Evolutionary conservation across 1,284 basidiomycete genomes (phyloP), one percentile per base, ranked within the genome.

Genomic region (Coniferiporia sulphurascens): DNA sequence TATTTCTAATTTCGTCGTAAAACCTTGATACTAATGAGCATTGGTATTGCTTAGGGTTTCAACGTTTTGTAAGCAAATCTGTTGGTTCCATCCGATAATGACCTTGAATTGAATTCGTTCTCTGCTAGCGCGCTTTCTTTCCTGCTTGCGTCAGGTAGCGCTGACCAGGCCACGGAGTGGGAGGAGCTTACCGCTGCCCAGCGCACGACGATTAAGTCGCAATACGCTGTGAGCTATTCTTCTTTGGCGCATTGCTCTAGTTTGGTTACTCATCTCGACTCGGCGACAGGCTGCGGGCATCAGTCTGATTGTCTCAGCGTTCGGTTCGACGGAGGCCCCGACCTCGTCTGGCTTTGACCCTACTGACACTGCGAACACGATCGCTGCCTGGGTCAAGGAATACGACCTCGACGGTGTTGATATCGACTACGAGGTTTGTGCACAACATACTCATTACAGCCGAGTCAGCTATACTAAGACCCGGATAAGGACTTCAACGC

Each of bases 321-420:
- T 86, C 60, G 85, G 84, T 6, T 72, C 77, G 1, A 78, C 79
- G 1, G 79, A 82, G 44, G 68, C 69, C 0, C 84, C 83, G 5
- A 82, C 81, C 9, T 71, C 75, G 4, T 70, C 68, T 0, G 73
- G 74, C 12, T 69, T 71, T 4, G 70, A 81, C 57, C 68, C 79
- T 1, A 66, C 72, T 19, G 62, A 55, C 6, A 72, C 73, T 6
- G 82, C 80, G 0, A 72, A 78, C 62, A 75, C 69, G 5, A 73
- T 83, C 70, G 78, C 78, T 9, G 69, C 70, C 1, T 82, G 76
- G 75, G 79, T 82, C 51, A 77, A 73, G 61, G 55, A 78, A 49
- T 78, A 77, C 63, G 71, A 73, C 21, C 68, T 85, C n/a, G 77
- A 85, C 62, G 84, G 82, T 43, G 69, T 84, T 44, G 83, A 85